These are phyloP conservation scores for Penicillium sp. DNA, from an alignment of 2,329 filamentous ascomycete genomes.

Conservation along the genomic window DNA sequence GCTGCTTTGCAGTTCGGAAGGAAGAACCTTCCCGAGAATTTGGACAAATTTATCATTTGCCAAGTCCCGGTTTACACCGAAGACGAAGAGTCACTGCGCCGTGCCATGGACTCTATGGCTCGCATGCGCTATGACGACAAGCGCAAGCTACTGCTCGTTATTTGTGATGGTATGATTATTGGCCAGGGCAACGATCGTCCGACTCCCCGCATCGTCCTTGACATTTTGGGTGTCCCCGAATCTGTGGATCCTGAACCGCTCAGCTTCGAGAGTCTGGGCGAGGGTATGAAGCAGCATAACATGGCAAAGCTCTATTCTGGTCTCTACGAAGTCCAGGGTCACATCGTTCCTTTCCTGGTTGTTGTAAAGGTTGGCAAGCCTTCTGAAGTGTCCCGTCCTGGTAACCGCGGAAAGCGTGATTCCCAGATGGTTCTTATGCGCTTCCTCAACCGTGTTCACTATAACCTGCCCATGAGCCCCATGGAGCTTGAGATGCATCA, in stretches of 20 bases:
- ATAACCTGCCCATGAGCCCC: slow-evolving; percentile 94
- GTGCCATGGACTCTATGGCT: slow-evolving; percentile 93
- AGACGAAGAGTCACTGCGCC: slow-evolving; percentile 93
- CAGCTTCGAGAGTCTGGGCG: slow-evolving; percentile 93
- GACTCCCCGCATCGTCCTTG: slow-evolving; percentile 94
- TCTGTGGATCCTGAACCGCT: slow-evolving; percentile 91
- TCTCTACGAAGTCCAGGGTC: slow-evolving; percentile 94
- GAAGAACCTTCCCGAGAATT: slow-evolving; percentile 89
- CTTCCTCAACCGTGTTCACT: slow-evolving; percentile 98
- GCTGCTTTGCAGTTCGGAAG: slow-evolving; percentile 90
- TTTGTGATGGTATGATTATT: slow-evolving; percentile 96
- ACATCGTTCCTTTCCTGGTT: slow-evolving; percentile 96
- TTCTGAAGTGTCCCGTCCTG: slow-evolving; percentile 71
- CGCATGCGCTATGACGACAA: slow-evolving; percentile 96
- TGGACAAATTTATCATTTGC: slow-evolving; percentile 98
- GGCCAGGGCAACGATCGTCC: slow-evolving; percentile 94
- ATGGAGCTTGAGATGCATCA: slow-evolving; percentile 98
- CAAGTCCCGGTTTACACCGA: slow-evolving; percentile 98
- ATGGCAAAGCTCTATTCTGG: slow-evolving; percentile 99
- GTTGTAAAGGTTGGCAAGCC: slow-evolving; percentile 92
- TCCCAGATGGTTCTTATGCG: slow-evolving; percentile 98
- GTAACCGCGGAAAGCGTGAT: slow-evolving; percentile 98
- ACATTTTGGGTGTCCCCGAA: slow-evolving; percentile 93
- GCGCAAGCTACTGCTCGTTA: slow-evolving; percentile 91
- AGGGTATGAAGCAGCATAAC: slow-evolving; percentile 96